These are phyloP conservation scores for Coemansia sp. DNA, from an alignment of 192 early-diverging fungal genomes.

Conservation along the genomic window DNA sequence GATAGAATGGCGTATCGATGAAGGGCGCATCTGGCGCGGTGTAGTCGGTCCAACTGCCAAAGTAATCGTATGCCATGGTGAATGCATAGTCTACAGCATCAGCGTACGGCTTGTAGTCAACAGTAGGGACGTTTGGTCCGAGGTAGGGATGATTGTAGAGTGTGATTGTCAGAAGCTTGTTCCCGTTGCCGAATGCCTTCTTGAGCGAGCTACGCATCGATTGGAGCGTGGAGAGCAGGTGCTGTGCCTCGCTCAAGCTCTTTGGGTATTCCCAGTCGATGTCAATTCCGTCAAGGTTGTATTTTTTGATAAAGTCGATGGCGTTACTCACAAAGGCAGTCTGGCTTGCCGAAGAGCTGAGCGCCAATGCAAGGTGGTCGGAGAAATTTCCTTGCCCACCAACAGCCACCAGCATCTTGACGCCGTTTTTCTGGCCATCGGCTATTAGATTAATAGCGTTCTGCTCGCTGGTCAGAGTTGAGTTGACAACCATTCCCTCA, in stretches of 20 bases:
- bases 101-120: constrained; percentile 61
- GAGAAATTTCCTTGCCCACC: constrained; percentile 74
- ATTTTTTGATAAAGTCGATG: constrained; percentile 55
- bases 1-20: constrained; percentile 42
- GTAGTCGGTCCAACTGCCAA: constrained; percentile 68
- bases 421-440: constrained; percentile 35
- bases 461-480: constrained; percentile 51
- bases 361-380: constrained; percentile 58
- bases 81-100: constrained; percentile 66
- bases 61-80: constrained; percentile 72
- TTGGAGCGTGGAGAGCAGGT: constrained; percentile 61
- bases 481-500: constrained; percentile 50
- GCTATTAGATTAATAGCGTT: constrained; percentile 37
- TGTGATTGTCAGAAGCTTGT: constrained; percentile 68
- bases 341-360: constrained; percentile 57
- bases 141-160: constrained; percentile 65
- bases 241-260: constrained; percentile 58
- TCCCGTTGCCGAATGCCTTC: constrained; percentile 46
- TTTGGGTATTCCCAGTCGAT: constrained; percentile 77
- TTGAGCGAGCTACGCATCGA: constrained; percentile 60
- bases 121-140: constrained; percentile 56
- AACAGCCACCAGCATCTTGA: constrained; percentile 67
- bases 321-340: constrained; percentile 59
- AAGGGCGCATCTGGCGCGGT: constrained; percentile 52
- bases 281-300: constrained; percentile 73